phyloP scores from a whole-genome alignment of 2,329 filamentous ascomycete species.

The Fusarium compactum region DNA sequence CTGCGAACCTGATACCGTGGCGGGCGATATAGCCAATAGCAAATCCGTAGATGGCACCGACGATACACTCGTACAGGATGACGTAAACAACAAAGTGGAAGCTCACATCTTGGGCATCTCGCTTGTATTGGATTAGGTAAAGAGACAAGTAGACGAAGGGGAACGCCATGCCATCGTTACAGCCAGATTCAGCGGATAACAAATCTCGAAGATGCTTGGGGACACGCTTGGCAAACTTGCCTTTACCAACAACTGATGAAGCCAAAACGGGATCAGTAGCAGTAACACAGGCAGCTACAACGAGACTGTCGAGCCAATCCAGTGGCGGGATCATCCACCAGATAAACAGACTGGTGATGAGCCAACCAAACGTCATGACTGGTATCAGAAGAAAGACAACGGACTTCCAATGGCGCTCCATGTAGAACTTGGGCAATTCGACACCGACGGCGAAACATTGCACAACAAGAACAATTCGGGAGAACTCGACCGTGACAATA shows the following conservation, averaged over 20 bases:
- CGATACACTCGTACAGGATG: conserved; percentile 94
- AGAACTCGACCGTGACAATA: conserved; percentile 89
- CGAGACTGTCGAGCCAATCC: conserved; percentile 90
- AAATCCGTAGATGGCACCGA: conserved; percentile 91
- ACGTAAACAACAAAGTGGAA: conserved; percentile 91
- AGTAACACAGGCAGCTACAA: conserved; percentile 91
- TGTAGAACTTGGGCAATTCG: conserved; percentile 92
- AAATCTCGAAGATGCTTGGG: conserved; percentile 97
- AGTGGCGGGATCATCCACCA: conserved; percentile 88
- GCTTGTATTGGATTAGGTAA: conserved; percentile 87
- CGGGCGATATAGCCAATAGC: conserved; percentile 88
- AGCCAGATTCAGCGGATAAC: conserved; percentile 95
- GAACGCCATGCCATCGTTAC: conserved; percentile 99
- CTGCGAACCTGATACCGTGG: conserved; percentile 89
- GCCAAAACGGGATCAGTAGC: conserved; percentile 97
- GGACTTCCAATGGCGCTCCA: conserved; percentile 97
- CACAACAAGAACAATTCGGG: conserved; percentile 88
- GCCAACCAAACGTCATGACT: conserved; percentile 97
- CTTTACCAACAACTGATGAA: conserved; percentile 97
- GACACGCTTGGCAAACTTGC: conserved; percentile 97
- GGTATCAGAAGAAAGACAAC: conserved; percentile 89
- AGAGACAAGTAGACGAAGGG: conserved; percentile 94
- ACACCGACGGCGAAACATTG: conserved; percentile 94
- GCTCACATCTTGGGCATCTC: conserved; percentile 74
- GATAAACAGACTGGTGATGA: conserved; percentile 91